Conservation (phyloP, 495 filamentous ascomycete genomes). For the Parmelia sp. region DNA sequence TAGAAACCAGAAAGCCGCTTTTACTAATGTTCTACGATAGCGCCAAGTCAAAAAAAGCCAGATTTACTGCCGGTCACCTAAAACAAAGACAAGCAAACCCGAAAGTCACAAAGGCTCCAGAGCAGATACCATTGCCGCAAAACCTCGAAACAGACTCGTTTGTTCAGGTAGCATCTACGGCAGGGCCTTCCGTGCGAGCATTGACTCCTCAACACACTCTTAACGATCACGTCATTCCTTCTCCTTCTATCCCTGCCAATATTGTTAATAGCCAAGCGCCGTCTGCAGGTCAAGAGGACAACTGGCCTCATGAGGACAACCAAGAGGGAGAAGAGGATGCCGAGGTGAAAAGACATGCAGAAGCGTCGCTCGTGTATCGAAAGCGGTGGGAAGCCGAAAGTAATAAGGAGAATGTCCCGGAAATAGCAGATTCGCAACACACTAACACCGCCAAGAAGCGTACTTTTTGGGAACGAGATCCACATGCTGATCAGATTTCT, state of each 20-base stretch:
- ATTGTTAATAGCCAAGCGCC: slow-evolving; percentile 4
- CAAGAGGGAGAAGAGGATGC: not conserved
- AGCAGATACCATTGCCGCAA: slow-evolving; percentile 5
- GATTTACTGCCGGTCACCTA: not conserved
- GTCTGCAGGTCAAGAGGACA: slow-evolving; percentile 11
- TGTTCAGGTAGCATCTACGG: slow-evolving; percentile 14
- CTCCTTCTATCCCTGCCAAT: slow-evolving; percentile 14
- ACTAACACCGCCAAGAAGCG: not conserved
- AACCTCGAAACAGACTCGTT: not conserved
- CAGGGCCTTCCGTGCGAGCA: not conserved
- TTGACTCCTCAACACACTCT: not conserved
- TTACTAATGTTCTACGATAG: not conserved
- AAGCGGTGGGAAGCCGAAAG: slow-evolving; percentile 18
- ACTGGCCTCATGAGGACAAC: not conserved
- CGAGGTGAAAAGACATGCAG: not conserved
- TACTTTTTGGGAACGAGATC: slow-evolving; percentile 32
- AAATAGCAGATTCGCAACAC: slow-evolving; percentile 12
- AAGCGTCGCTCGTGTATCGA: not conserved
- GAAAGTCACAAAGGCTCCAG: not conserved
- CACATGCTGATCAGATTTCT: slow-evolving; percentile 25
- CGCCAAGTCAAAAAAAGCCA: slow-evolving; percentile 1
- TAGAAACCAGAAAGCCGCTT: not conserved
- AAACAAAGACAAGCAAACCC: slow-evolving; percentile 6
- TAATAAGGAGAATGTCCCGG: slow-evolving; percentile 26
- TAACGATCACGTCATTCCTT: not conserved